A percentile compares a stretch with the other conserved stretches of the same genome.
phyloP scores from a whole-genome alignment of 192 early-diverging fungal species.

The Umbelopsis vinacea region DNA sequence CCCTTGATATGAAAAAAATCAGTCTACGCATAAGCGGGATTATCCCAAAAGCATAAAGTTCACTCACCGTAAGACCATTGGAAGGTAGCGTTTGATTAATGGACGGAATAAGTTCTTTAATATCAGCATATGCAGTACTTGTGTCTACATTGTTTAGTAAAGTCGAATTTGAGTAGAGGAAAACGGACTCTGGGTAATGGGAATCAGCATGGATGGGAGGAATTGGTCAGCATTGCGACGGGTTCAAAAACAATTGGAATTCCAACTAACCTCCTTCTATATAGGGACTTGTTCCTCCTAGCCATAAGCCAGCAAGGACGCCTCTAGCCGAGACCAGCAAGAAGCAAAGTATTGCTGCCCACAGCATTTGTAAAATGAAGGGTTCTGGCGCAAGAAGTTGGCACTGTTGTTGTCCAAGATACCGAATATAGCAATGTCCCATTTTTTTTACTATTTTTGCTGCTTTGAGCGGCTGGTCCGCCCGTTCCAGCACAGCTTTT shows the following conservation, averaged over 20 bases:
- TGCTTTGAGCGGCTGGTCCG: background rate
- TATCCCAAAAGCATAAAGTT: background rate
- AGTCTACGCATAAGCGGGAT: background rate
- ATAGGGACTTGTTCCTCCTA: constrained; percentile 1
- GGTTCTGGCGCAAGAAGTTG: constrained; percentile 4
- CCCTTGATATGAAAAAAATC: constrained; percentile 19
- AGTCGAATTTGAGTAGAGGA: background rate
- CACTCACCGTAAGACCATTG: background rate
- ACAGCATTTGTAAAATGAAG: background rate
- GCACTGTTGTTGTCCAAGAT: background rate
- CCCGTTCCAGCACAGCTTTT: background rate
- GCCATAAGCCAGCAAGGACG: background rate
- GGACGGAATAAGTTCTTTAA: background rate
- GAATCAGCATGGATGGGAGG: background rate
- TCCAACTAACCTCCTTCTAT: background rate
- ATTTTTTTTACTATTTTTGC: background rate
- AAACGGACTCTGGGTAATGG: background rate
- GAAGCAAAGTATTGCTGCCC: background rate
- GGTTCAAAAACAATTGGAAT: background rate
- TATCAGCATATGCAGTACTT: background rate
- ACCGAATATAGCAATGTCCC: constrained; percentile 1
- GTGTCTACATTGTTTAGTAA: background rate
- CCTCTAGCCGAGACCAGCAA: constrained; percentile 10
- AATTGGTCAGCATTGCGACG: background rate
- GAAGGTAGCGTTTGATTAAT: background rate